Evolutionary conservation across 257 asterid genomes (phyloP).

Genomic region (Lithospermum erythrorhizon): DNA sequence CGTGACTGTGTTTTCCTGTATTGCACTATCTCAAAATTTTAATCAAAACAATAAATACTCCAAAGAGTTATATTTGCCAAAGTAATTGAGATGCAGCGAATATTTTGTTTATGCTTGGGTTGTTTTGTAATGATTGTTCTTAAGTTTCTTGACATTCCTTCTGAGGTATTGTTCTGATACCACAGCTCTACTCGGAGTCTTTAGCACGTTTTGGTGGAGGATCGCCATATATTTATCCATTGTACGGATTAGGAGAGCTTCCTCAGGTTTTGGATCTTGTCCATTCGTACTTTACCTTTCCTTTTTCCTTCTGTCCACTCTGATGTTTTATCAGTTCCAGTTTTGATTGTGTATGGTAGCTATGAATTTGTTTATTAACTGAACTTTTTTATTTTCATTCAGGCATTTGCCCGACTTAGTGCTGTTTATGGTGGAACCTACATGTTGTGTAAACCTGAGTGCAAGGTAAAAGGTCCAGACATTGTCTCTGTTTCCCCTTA

Average conservation of each 20-base stretch:
- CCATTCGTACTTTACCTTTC: neutral
- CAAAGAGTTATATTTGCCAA: neutral
- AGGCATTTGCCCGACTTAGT: conserved; percentile 97
- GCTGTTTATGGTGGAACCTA: conserved; percentile 99
- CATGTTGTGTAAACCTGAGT: conserved; percentile 88
- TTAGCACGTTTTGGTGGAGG: conserved; percentile 92
- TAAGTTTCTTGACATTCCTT: neutral
- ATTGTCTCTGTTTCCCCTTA: neutral
- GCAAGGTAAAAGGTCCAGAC: conserved; percentile 44
- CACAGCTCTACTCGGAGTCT: conserved; percentile 80
- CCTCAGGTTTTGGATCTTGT: conserved; percentile 57
- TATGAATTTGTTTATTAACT: conserved; percentile 2
- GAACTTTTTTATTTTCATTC: conserved; percentile 4
- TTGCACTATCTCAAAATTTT: neutral
- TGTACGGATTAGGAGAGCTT: conserved; percentile 94
- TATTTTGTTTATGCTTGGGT: neutral
- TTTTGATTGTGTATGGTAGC: neutral
- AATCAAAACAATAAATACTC: no score
- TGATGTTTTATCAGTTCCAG: neutral
- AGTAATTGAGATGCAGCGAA: neutral
- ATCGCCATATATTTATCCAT: conserved; percentile 89
- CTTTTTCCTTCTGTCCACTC: neutral
- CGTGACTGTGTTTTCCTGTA: neutral
- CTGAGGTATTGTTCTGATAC: neutral
- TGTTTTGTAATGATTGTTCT: neutral